A percentile compares a stretch with the other conserved stretches of the same genome.
Evolutionary conservation across 768 basidiomycete genomes (phyloP).

Genomic region (Suillus placidus): DNA sequence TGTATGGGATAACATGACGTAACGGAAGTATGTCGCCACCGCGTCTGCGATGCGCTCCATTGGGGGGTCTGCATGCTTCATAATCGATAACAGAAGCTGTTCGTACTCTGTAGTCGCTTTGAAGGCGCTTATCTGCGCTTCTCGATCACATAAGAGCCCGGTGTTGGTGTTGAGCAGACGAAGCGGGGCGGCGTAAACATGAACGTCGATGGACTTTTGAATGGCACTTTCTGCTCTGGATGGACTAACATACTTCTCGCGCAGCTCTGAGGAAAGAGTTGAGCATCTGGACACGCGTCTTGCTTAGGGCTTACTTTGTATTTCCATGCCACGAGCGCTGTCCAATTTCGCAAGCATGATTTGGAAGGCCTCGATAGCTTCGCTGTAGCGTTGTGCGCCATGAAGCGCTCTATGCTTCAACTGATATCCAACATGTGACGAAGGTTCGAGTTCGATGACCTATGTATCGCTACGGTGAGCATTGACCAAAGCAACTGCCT

Average conservation of each 20-base stretch:
- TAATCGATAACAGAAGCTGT: background rate
- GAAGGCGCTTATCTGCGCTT: background rate
- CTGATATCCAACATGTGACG: background rate
- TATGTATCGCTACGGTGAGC: background rate
- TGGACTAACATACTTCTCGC: background rate
- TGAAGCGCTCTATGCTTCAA: background rate
- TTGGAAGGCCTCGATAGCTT: background rate
- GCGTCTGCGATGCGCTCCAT: background rate
- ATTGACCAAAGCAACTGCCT: background rate
- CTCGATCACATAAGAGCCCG: background rate
- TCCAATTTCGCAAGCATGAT: background rate
- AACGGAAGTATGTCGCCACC: background rate
- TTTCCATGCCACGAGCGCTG: background rate
- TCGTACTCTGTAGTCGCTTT: background rate
- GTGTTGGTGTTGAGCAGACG: background rate
- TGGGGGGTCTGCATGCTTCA: background rate
- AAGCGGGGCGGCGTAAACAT: background rate
- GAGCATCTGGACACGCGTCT: too few relatives aligned
- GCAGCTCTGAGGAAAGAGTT: background rate
- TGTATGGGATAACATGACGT: background rate
- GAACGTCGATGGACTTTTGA: background rate
- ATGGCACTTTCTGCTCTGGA: background rate
- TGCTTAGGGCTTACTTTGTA: background rate
- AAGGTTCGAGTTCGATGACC: background rate
- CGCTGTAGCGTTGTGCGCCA: background rate